Evolutionary conservation across 2,329 filamentous ascomycete species (phyloP).

Genomic region (Nigrospora oryzae): DNA sequence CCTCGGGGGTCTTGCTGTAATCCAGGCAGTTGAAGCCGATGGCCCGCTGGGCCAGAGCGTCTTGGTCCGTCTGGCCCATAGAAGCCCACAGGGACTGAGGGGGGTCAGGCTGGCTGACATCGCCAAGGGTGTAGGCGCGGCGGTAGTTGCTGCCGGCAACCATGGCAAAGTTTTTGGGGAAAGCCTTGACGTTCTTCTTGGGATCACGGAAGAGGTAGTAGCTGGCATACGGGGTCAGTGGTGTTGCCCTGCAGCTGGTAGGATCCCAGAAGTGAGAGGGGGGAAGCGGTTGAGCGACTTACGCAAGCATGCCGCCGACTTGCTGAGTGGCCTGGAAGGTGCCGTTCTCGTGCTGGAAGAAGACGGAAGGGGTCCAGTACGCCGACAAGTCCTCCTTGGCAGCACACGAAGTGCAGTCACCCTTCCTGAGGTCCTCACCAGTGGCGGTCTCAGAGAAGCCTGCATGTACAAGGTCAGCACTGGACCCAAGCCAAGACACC

Average conservation of each 20-base stretch:
- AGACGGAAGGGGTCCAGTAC: conserved; percentile 76
- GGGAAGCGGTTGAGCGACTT: conserved; percentile 29
- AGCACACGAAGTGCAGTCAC: conserved; percentile 71
- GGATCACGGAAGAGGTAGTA: conserved; percentile 71
- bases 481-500: not conserved
- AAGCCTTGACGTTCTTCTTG: conserved; percentile 56
- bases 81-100: conserved; percentile 62
- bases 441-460: conserved; percentile 55
- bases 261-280: not conserved
- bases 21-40: conserved; percentile 94
- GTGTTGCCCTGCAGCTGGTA: too few species aligned
- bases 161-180: conserved; percentile 74
- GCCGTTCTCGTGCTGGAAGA: conserved; percentile 65
- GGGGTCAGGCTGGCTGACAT: conserved; percentile 56
- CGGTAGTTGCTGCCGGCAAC: conserved; percentile 63
- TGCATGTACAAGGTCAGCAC: conserved; percentile 21
- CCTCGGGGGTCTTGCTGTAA: conserved; percentile 59
- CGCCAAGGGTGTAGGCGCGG: conserved; percentile 61
- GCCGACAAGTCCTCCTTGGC: conserved; percentile 77
- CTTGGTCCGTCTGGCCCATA: conserved; percentile 56
- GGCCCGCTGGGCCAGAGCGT: conserved; percentile 67
- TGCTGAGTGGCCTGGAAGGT: conserved; percentile 62
- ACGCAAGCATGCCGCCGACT: conserved; percentile 79
- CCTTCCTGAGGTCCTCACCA: conserved; percentile 47
- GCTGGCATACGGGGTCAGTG: conserved; percentile 19